Conservation (phyloP, 352 stramenopile species). For the Elongisporangium senticosum region DNA sequence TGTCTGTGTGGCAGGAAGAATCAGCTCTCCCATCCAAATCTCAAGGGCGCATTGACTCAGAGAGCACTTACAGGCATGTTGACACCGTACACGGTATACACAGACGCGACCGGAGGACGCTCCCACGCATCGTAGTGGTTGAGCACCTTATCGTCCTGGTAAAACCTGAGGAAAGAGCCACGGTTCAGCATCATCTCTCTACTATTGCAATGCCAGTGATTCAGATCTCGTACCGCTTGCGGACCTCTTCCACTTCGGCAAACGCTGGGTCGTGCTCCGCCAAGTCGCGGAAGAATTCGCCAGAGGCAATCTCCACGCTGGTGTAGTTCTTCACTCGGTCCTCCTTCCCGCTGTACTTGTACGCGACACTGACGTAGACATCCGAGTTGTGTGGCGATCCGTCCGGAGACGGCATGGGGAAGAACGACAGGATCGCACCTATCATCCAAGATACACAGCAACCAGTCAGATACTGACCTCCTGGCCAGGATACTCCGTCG, state of each 20-base stretch:
- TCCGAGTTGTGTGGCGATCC: slow-evolving; percentile 48
- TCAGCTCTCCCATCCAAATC: not conserved
- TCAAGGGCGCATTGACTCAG: too few relatives aligned
- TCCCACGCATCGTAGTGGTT: slow-evolving; percentile 55
- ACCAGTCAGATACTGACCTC: not conserved
- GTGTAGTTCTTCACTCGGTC: slow-evolving; percentile 49
- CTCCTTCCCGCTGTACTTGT: slow-evolving; percentile 3
- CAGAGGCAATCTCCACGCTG: slow-evolving; percentile 58
- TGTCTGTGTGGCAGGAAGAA: slow-evolving; percentile 21
- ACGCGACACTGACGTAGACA: slow-evolving; percentile 36
- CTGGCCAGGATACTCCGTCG: not conserved
- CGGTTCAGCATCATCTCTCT: not conserved
- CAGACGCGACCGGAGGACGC: slow-evolving; percentile 57
- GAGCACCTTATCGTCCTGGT: slow-evolving; percentile 58
- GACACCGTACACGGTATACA: slow-evolving; percentile 77
- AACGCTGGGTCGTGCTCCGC: slow-evolving; percentile 55
- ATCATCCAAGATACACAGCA: not conserved
- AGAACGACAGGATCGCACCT: slow-evolving; percentile 70
- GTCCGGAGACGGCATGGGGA: slow-evolving; percentile 53
- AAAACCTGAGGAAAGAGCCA: slow-evolving; percentile 33
- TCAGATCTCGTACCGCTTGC: slow-evolving; percentile 23
- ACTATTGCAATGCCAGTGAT: not conserved
- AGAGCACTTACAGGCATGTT: slow-evolving; percentile 52
- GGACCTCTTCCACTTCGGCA: slow-evolving; percentile 45
- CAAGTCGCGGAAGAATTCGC: slow-evolving; percentile 69